A percentile compares a stretch with the other conserved stretches of the same genome.
Evolutionary conservation across 768 basidiomycete species (phyloP).

Genomic region (Termitomyces sp.): DNA sequence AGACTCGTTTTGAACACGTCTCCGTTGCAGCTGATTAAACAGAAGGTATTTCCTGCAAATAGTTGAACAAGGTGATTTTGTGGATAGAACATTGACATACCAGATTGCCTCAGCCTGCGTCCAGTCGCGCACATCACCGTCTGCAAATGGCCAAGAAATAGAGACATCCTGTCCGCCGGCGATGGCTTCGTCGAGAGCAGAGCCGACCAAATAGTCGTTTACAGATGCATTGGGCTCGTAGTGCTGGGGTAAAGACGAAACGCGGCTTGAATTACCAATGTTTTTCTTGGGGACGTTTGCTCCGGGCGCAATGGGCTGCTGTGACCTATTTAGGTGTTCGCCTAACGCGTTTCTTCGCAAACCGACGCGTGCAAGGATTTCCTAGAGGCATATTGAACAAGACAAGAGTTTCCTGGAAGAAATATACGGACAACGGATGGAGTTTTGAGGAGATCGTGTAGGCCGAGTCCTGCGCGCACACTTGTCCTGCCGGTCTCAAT

Average conservation of each 20-base stretch:
- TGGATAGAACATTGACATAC: slow-evolving; percentile 37
- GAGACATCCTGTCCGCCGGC: slow-evolving; percentile 68
- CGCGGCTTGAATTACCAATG: slow-evolving; percentile 42
- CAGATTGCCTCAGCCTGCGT: slow-evolving; percentile 86
- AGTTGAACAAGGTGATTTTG: background rate
- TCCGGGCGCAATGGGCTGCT: slow-evolving; percentile 17
- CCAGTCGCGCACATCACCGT: slow-evolving; percentile 74
- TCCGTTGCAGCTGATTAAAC: slow-evolving; percentile 68
- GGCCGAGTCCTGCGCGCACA: slow-evolving; percentile 74
- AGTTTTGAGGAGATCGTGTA: slow-evolving; percentile 73
- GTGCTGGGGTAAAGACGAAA: slow-evolving; percentile 44
- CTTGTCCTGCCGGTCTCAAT: slow-evolving; percentile 74
- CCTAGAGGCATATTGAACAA: slow-evolving; percentile 38
- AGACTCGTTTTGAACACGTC: slow-evolving; percentile 84
- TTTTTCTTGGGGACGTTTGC: slow-evolving; percentile 15
- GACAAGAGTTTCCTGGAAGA: background rate
- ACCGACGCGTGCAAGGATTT: slow-evolving; percentile 78
- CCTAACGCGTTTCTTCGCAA: slow-evolving; percentile 47
- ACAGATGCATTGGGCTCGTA: slow-evolving; percentile 45
- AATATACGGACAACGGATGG: slow-evolving; percentile 68
- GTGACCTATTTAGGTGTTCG: slow-evolving; percentile 25
- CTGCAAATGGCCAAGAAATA: slow-evolving; percentile 80
- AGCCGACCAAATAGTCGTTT: slow-evolving; percentile 80
- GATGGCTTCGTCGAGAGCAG: slow-evolving; percentile 76
- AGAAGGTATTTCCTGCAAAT: slow-evolving; percentile 76